Conservation (phyloP, 768 basidiomycete genomes). For the Lentinula aciculospora region DNA sequence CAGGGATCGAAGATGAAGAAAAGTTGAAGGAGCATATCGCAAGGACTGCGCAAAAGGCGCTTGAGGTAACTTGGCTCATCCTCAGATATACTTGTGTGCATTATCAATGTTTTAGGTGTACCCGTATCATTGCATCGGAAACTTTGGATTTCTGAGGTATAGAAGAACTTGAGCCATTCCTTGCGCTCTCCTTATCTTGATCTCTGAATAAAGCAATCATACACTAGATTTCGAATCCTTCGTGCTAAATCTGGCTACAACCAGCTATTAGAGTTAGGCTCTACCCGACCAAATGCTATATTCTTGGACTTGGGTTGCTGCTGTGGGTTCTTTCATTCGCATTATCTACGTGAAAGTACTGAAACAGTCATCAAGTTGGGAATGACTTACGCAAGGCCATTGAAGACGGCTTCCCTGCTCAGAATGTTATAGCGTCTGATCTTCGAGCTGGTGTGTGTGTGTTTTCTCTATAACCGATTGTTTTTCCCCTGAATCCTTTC, state of each 20-base stretch:
- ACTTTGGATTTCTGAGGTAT: constrained; percentile 29
- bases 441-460: constrained; percentile 14
- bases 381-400: constrained; percentile 20
- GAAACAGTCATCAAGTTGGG: constrained; percentile 12
- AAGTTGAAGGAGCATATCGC: constrained; percentile 16
- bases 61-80: constrained; percentile 11
- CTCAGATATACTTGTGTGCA: too few species aligned
- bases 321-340: constrained; percentile 12
- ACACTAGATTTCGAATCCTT: constrained; percentile 11
- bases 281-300: constrained; percentile 14
- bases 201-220: not conserved
- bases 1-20: constrained; percentile 15
- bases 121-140: constrained; percentile 31
- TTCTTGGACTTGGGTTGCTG: constrained; percentile 22
- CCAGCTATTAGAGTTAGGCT: constrained; percentile 12
- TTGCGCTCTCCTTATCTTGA: not conserved
- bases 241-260: constrained; percentile 15
- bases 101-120: constrained; percentile 19
- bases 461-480: too few species aligned
- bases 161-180: not conserved
- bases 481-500: too few species aligned
- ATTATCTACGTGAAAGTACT: not conserved
- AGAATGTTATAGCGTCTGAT: constrained; percentile 19
- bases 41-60: constrained; percentile 12
- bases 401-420: constrained; percentile 18